phyloP scores from a whole-genome alignment of 495 filamentous ascomycete species.

The Xylaria flabelliformis region DNA sequence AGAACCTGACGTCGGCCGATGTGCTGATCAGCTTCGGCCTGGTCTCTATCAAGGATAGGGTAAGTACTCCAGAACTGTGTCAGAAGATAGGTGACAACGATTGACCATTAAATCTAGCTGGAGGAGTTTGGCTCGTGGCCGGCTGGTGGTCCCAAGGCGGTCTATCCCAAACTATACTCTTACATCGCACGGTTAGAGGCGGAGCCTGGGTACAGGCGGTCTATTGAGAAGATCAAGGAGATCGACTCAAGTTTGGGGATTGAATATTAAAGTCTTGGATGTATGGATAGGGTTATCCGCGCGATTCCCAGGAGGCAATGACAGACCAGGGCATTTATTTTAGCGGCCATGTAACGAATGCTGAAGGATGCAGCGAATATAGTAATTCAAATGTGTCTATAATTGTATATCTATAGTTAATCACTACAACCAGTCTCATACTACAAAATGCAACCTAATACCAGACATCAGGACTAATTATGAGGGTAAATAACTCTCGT shows the following conservation, averaged over 20 bases:
- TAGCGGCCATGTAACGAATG: not conserved
- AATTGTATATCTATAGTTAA: not conserved
- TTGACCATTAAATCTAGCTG: slow-evolving; percentile 43
- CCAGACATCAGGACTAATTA: not conserved
- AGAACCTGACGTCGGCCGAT: slow-evolving; percentile 76
- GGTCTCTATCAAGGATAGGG: slow-evolving; percentile 59
- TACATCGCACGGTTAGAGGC: slow-evolving; percentile 69
- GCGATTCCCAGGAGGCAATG: not conserved
- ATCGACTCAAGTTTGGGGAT: slow-evolving; percentile 58
- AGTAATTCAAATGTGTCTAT: not conserved
- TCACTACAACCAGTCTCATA: not conserved
- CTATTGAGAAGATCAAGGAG: slow-evolving; percentile 64
- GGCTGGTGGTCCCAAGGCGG: slow-evolving; percentile 30
- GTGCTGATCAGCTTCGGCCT: slow-evolving; percentile 81
- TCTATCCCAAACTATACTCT: slow-evolving; percentile 56
- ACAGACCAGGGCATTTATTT: not conserved
- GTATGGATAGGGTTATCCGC: not conserved
- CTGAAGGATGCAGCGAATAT: not conserved
- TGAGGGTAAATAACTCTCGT: not conserved
- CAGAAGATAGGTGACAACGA: not conserved
- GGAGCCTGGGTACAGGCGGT: slow-evolving; percentile 63
- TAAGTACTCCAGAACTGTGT: not conserved
- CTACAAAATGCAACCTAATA: not conserved
- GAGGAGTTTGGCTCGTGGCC: slow-evolving; percentile 48
- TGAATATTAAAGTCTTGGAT: slow-evolving; percentile 23